Conservation (phyloP, 2,329 filamentous ascomycete genomes). For the Parasarocladium wereldwijsianum region DNA sequence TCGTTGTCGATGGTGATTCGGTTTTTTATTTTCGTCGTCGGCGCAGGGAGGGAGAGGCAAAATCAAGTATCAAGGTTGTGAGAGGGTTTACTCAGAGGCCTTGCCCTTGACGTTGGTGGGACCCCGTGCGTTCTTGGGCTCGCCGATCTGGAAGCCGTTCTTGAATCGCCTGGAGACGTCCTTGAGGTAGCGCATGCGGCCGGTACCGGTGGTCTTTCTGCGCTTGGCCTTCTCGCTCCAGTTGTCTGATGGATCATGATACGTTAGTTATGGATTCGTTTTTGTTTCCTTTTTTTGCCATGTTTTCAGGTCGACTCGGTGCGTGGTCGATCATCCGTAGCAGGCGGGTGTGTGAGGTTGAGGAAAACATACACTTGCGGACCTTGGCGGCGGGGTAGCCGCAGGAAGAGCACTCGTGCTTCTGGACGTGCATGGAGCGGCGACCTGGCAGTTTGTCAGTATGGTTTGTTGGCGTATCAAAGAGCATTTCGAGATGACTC, state of each 20-base stretch:
- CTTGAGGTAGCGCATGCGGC: constrained; percentile 93
- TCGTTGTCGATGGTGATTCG: background rate
- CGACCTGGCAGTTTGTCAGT: constrained; percentile 59
- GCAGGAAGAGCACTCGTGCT: constrained; percentile 91
- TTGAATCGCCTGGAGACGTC: constrained; percentile 83
- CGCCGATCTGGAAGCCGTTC: constrained; percentile 92
- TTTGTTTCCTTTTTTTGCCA: constrained; percentile 5
- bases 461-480: no score
- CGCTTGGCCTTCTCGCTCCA: constrained; percentile 99
- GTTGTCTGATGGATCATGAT: constrained; percentile 70
- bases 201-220: constrained; percentile 97
- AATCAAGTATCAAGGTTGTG: no score
- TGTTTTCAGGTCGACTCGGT: no score
- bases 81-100: constrained; percentile 3
- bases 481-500: no score
- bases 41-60: no score
- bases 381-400: constrained; percentile 96
- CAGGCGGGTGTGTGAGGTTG: background rate
- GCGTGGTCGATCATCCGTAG: no score
- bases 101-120: constrained; percentile 21
- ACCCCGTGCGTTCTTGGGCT: constrained; percentile 71
- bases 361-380: constrained; percentile 81
- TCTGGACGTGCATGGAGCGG: constrained; percentile 98
- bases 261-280: constrained; percentile 9
- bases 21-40: no score